Base-by-base conservation (phyloP, 768 basidiomycete species). In the Roridomyces roridus region DNA sequence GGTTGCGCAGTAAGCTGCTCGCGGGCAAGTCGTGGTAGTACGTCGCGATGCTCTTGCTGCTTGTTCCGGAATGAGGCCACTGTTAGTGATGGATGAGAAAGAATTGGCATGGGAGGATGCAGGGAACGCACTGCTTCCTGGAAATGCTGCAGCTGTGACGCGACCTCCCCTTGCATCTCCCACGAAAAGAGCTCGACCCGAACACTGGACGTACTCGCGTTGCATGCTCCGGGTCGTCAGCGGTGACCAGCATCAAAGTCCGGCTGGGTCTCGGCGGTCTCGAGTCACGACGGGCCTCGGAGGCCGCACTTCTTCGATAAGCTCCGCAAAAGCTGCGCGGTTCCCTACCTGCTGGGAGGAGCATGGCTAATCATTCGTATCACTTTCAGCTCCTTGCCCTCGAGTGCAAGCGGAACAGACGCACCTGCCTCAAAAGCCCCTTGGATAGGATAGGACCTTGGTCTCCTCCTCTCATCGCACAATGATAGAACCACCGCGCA, bases 1-100 rank as follows among this genome's bases (percentile, higher is more conserved):
- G 77, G 70, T 94, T 98, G n/a, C 97, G 75, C 11, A 88, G 80
- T 51, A 80, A 75, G 37, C 78, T 78, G 0, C 92, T 86, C 0
- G 83, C 84, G 1, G 95, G 91, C 6, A 95, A 80, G 65, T 96
- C 93, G 67, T 96, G 98, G 75, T 98, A 98, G 73, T 91, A 94
- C 14, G 80, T 88, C 26, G 83, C 72, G 50, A 92, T 80, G 28
- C 80, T 77, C 6, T 74, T 8, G 71, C 70, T 36, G 79, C 72
- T 1, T 78, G 79, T 41, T 91, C 86, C 9, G 80, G 78, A 17
- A 94, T 67, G 29, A 74, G 70, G 6, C 85, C 83, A 24, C 68
- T 65, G 66, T 90, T 2, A 92, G 69, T 89, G n/a, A n/a, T n/a
- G n/a, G n/a, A n/a, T n/a, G n/a, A n/a, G n/a, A n/a, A n/a, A n/a